Conservation (phyloP, 176 grass and related monocot species). For the Guadua angustifolia region DNA sequence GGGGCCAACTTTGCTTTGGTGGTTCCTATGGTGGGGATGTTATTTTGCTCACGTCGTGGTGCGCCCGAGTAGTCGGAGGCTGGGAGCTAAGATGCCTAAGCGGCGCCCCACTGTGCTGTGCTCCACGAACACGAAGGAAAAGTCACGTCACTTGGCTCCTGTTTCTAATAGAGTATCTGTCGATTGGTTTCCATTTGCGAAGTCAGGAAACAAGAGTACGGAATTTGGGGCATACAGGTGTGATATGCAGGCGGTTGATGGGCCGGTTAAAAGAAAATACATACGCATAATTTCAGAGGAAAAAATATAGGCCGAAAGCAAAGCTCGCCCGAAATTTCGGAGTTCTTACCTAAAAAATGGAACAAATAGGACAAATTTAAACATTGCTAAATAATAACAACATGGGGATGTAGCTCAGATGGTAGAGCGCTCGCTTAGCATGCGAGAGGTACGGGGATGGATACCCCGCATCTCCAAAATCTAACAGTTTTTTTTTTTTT, state of each 20-base stretch:
- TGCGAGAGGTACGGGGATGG: conserved; percentile 99
- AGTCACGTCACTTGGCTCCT: neutral
- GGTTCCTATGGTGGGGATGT: neutral
- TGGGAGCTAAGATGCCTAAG: neutral
- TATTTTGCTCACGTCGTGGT: neutral
- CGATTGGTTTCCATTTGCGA: neutral
- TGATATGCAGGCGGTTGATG: neutral
- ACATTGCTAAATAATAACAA: too few relatives aligned
- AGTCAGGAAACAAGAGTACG: neutral
- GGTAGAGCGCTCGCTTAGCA: conserved; percentile 98
- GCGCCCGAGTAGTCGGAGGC: neutral
- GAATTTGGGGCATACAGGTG: neutral
- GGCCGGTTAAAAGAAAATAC: too few relatives aligned
- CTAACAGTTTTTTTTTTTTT: too few relatives aligned
- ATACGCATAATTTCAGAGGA: too few relatives aligned
- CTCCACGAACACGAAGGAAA: neutral
- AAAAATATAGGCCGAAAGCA: too few relatives aligned
- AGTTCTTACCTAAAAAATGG: too few relatives aligned
- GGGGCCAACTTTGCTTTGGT: neutral
- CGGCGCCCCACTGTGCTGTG: neutral
- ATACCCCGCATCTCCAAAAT: conserved; percentile 84
- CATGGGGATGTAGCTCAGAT: conserved; percentile 95
- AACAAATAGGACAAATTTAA: too few relatives aligned
- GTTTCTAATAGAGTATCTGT: neutral
- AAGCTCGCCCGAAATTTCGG: too few relatives aligned